Percentiles rank a stretch among this genome's conserved stretches.
phyloP scores from a whole-genome alignment of 495 filamentous ascomycete species.

The Mycothermus thermophilus region DNA sequence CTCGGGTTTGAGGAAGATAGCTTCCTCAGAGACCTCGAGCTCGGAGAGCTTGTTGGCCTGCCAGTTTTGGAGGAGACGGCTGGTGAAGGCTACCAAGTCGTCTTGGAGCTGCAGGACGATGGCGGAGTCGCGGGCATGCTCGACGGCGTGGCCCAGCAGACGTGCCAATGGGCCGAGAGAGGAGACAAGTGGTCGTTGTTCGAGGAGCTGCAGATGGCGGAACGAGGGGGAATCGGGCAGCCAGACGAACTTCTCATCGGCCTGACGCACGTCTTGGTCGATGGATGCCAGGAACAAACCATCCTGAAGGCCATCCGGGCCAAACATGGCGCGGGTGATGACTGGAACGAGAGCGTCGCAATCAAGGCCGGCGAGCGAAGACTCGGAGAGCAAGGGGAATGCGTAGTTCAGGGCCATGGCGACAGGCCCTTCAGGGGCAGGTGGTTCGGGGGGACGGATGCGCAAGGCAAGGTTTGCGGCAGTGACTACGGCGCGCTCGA shows the following conservation, averaged over 20 bases:
- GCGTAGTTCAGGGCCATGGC: slow-evolving; percentile 64
- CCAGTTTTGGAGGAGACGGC: slow-evolving; percentile 67
- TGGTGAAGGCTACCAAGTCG: slow-evolving; percentile 54
- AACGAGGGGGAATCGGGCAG: slow-evolving; percentile 45
- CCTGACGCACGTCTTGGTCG: slow-evolving; percentile 56
- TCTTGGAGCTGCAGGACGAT: slow-evolving; percentile 56
- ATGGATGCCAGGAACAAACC: slow-evolving; percentile 71
- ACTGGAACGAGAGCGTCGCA: slow-evolving; percentile 65
- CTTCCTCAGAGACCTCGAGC: slow-evolving; percentile 66
- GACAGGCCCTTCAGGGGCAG: slow-evolving; percentile 45
- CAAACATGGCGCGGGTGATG: slow-evolving; percentile 51
- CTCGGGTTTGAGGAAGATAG: slow-evolving; percentile 51
- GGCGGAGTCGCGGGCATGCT: slow-evolving; percentile 45
- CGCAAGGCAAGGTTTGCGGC: slow-evolving; percentile 63
- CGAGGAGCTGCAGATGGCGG: slow-evolving; percentile 39
- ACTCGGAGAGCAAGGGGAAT: slow-evolving; percentile 58
- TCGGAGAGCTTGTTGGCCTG: slow-evolving; percentile 69
- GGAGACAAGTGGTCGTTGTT: slow-evolving; percentile 56
- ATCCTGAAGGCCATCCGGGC: slow-evolving; percentile 60
- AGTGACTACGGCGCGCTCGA: slow-evolving; percentile 64
- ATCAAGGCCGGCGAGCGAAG: slow-evolving; percentile 41
- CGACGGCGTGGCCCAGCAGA: slow-evolving; percentile 59
- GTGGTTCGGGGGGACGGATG: slow-evolving; percentile 23
- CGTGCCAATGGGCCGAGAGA: slow-evolving; percentile 68
- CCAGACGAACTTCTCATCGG: slow-evolving; percentile 61